Evolutionary conservation across 75 land plant genomes (phyloP).

Genomic region (Sequoiadendron giganteum): DNA sequence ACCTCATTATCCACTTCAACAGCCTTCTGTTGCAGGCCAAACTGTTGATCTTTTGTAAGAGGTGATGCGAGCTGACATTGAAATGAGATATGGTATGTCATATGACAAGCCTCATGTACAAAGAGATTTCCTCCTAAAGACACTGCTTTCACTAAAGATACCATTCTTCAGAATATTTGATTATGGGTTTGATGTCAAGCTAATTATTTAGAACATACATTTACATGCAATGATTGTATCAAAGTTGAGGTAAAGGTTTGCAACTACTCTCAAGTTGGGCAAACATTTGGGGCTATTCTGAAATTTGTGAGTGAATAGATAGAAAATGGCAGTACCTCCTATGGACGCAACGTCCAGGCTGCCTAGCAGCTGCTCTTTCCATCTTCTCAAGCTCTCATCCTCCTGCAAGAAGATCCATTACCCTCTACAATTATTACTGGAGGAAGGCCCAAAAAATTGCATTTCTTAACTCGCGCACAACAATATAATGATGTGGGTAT

Average conservation of each 20-base stretch:
- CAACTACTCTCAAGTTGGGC: neutral
- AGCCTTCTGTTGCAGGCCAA: neutral
- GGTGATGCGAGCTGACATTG: neutral
- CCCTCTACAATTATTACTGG: neutral
- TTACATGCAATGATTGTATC: neutral
- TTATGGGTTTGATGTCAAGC: neutral
- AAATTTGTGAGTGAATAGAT: neutral
- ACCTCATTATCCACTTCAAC: neutral
- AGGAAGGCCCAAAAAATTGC: neutral
- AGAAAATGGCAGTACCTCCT: conserved; percentile 27
- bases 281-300: no score
- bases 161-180: neutral
- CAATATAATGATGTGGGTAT: neutral
- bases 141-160: neutral
- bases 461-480: neutral
- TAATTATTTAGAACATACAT: neutral
- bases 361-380: conserved; percentile 74
- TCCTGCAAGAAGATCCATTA: conserved; percentile 29
- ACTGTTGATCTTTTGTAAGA: neutral
- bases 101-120: neutral
- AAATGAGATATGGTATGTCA: no score
- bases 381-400: conserved; percentile 70
- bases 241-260: neutral
- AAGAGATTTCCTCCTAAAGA: no score
- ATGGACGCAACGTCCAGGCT: conserved; percentile 31